Conservation (phyloP, 176 grass and related monocot species). For the Carex kokanica region DNA sequence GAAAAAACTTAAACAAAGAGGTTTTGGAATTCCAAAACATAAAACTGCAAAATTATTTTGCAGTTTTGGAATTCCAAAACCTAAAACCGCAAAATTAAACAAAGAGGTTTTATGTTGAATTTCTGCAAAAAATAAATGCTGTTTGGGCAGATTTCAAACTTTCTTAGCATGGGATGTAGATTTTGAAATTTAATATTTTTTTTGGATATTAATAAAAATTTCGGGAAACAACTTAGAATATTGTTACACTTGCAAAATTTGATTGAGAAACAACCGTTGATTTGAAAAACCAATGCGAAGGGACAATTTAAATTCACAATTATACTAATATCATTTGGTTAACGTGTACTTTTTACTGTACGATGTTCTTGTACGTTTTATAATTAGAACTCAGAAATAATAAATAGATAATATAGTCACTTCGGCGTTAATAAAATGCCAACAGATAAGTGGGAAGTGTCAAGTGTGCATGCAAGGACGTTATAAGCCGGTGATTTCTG, state of each 20-base stretch:
- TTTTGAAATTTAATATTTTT: too few species aligned
- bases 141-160: too few species aligned
- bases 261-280: neutral
- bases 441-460: neutral
- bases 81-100: too few species aligned
- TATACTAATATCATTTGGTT: neutral
- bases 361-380: neutral
- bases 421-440: neutral
- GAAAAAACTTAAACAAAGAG: too few species aligned
- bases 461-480: neutral
- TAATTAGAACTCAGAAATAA: neutral
- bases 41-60: too few species aligned
- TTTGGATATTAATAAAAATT: too few species aligned
- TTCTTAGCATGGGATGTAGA: too few species aligned
- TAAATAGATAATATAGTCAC: neutral
- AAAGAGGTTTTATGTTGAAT: too few species aligned
- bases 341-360: neutral
- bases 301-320: neutral
- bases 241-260: neutral
- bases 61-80: too few species aligned
- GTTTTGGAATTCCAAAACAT: too few species aligned
- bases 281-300: neutral
- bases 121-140: too few species aligned
- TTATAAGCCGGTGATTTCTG: neutral
- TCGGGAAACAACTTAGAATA: neutral